Evolutionary conservation across 192 early-diverging fungal species (phyloP).

Genomic region (Coemansia sp.): DNA sequence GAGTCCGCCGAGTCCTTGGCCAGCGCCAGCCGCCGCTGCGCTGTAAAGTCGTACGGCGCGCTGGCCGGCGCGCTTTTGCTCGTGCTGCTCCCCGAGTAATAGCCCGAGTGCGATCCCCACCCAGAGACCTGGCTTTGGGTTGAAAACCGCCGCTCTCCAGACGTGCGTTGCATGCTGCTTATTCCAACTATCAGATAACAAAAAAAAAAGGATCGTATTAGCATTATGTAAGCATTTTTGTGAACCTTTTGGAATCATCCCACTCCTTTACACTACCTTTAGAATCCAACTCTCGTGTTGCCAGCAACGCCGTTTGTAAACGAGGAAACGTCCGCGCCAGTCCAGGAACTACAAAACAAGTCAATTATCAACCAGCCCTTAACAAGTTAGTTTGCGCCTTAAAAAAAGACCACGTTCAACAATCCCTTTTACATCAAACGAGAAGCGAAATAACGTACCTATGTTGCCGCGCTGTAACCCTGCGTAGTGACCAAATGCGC

Average conservation of each 20-base stretch:
- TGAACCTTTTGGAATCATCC: too few relatives aligned
- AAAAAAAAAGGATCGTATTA: too few relatives aligned
- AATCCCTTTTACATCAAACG: too few relatives aligned
- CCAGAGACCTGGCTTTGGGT: constrained; percentile 19
- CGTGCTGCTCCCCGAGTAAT: background rate
- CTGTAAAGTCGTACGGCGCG: constrained; percentile 21
- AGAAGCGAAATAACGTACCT: too few relatives aligned
- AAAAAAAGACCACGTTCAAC: too few relatives aligned
- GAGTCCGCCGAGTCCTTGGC: constrained; percentile 38
- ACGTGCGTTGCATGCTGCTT: background rate
- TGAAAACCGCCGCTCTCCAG: constrained; percentile 18
- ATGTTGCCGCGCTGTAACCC: background rate
- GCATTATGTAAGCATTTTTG: too few relatives aligned
- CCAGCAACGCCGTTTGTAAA: background rate
- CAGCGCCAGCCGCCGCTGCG: constrained; percentile 28
- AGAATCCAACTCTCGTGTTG: background rate
- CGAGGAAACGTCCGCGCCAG: background rate
- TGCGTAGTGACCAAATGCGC: background rate
- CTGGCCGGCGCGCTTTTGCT: constrained; percentile 1
- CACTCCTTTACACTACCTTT: background rate
- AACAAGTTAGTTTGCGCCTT: too few relatives aligned
- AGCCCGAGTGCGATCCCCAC: constrained; percentile 44
- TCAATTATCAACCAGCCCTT: too few relatives aligned
- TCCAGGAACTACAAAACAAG: too few relatives aligned
- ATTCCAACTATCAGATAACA: background rate